Percentiles rank a stretch among this genome's conserved stretches.
These are phyloP conservation scores for Chiua sp. DNA, from an alignment of 1,284 basidiomycete species.

Conservation along the genomic window DNA sequence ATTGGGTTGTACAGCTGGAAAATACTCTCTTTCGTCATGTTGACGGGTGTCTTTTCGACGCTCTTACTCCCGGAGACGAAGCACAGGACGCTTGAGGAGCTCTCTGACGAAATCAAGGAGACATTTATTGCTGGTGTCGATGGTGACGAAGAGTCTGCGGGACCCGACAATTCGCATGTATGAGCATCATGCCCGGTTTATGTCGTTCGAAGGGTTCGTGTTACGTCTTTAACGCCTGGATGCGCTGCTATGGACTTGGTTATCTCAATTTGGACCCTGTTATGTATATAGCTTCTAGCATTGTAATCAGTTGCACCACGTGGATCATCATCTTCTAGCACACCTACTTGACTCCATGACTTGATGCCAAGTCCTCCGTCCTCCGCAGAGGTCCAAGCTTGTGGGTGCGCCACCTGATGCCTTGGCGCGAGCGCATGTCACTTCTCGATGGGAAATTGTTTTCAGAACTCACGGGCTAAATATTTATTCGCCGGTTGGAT, in stretches of 20 bases:
- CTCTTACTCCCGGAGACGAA: constrained; percentile 15
- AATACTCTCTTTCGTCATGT: constrained; percentile 14
- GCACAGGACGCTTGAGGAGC: constrained; percentile 6
- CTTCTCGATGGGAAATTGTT: too few relatives aligned
- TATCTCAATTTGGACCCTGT: too few relatives aligned
- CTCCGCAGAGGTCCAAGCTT: too few relatives aligned
- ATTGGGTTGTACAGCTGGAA: neutral
- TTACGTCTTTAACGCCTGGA: neutral
- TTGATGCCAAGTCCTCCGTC: too few relatives aligned
- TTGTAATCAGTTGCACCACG: neutral
- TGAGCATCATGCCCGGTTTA: neutral
- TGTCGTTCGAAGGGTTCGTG: neutral
- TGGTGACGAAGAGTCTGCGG: neutral
- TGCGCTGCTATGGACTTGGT: neutral
- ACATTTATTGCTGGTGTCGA: neutral
- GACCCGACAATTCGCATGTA: neutral
- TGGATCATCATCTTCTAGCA: neutral
- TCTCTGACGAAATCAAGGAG: constrained; percentile 12
- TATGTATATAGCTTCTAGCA: neutral
- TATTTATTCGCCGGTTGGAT: too few relatives aligned
- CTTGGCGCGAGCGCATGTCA: too few relatives aligned
- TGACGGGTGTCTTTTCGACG: constrained; percentile 12
- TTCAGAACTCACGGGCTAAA: too few relatives aligned
- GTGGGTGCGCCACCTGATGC: too few relatives aligned
- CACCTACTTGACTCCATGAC: neutral